phyloP scores from a whole-genome alignment of 2,329 filamentous ascomycete genomes.

The Domatiomyces globalis region DNA sequence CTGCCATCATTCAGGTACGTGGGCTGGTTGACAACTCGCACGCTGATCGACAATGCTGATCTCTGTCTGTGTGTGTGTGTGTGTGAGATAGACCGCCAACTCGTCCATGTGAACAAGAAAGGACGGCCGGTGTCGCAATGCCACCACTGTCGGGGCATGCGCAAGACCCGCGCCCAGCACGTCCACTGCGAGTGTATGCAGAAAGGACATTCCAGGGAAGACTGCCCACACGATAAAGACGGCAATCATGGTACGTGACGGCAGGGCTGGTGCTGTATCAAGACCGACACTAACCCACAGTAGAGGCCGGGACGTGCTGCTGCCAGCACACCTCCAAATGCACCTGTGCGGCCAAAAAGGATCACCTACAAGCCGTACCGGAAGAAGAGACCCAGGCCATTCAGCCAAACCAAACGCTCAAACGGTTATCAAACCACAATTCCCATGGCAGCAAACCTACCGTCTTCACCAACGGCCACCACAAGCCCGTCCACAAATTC shows the following conservation, averaged over 20 bases:
- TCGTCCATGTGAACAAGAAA: conserved; percentile 95
- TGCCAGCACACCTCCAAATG: conserved; percentile 47
- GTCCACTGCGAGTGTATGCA: conserved; percentile 95
- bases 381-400: conserved; percentile 22
- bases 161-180: conserved; percentile 89
- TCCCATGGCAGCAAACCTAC: conserved; percentile 45
- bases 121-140: conserved; percentile 96
- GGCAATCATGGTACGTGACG: conserved; percentile 22
- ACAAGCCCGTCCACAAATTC: conserved; percentile 50
- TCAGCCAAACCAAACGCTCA: conserved; percentile 31
- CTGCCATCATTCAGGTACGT: conserved; percentile 86
- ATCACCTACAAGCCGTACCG: conserved; percentile 37
- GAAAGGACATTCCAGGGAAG: conserved; percentile 41
- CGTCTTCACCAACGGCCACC: conserved; percentile 49
- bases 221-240: conserved; percentile 23
- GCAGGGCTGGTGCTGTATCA: background rate
- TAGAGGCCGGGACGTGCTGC: conserved; percentile 25
- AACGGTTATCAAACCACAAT: conserved; percentile 38
- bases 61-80: conserved; percentile 1
- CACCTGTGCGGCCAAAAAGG: conserved; percentile 47
- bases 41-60: conserved; percentile 3
- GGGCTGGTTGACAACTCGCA: conserved; percentile 13
- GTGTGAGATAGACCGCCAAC: conserved; percentile 56
- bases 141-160: conserved; percentile 85
- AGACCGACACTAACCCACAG: conserved; percentile 2